These are phyloP conservation scores for Sporothrix variecibatus DNA, from an alignment of 2,329 filamentous ascomycete species.

Conservation along the genomic window DNA sequence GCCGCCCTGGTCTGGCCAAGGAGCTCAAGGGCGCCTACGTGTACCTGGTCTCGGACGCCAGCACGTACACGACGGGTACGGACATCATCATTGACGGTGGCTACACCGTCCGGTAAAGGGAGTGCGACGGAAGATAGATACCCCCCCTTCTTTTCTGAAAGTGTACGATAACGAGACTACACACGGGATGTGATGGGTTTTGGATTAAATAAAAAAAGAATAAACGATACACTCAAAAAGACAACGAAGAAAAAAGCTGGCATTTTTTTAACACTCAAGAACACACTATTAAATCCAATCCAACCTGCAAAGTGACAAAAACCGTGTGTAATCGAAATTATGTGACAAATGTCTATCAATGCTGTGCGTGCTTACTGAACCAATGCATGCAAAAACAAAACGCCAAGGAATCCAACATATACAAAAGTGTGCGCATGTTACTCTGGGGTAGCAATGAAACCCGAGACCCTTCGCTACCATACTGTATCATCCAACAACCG, in stretches of 20 bases:
- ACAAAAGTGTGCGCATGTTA: not conserved
- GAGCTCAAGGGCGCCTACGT: constrained; percentile 84
- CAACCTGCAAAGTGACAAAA: not conserved
- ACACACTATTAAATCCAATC: not conserved
- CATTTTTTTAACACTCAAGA: not conserved
- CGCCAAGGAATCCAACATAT: constrained; percentile 2
- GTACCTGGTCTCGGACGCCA: constrained; percentile 78
- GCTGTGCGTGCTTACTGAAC: constrained; percentile 2
- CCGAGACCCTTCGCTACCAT: not conserved
- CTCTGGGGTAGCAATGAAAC: too few relatives aligned
- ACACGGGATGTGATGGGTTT: constrained; percentile 2
- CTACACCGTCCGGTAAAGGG: constrained; percentile 55
- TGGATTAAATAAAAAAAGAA: not conserved
- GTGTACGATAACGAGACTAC: not conserved
- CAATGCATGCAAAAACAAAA: constrained; percentile 1
- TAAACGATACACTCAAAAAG: not conserved
- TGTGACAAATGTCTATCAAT: not conserved
- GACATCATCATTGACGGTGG: constrained; percentile 77
- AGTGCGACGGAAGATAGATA: not conserved
- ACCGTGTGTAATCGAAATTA: not conserved
- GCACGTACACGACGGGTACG: constrained; percentile 76
- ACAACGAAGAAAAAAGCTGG: not conserved
- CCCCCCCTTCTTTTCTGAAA: not conserved
- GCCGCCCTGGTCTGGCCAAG: constrained; percentile 70
- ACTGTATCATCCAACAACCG: not conserved